Base-by-base conservation (phyloP, 2,329 filamentous ascomycete genomes). In the Penicillium sp. region DNA sequence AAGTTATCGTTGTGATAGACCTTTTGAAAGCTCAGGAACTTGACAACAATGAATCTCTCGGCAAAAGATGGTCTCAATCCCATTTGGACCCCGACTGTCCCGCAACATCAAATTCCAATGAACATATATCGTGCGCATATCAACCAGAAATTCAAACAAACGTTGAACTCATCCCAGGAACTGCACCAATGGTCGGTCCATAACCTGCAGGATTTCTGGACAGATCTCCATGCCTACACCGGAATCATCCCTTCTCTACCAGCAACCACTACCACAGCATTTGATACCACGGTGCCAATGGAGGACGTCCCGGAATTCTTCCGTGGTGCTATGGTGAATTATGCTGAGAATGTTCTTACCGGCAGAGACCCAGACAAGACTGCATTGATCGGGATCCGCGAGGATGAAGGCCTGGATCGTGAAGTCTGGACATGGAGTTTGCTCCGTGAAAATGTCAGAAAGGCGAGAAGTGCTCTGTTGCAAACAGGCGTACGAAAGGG, bases 171-270 rank as follows among this genome's bases (percentile, higher is more conserved):
- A 7, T 72, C 74, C 2, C 68, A 72, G 39, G 72, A 77, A 3
- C 68, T 79, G 19, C 74, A 78, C 24, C 64, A 60, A 59, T 79
- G 76, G 76, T 74, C 70, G 26, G 70, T 76, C 6, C 58, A 67
- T 1, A 65, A 72, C n/a, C 68, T 74, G 5, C 76, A 79, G 48
- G 68, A 75, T 11, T 79, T 79, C 58, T 79, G 77, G 77, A 69
- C 73, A 24, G 73, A 78, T 60, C 63, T 79, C n/a, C 77, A 77
- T 56, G 49, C 63, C 13, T 77, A 75, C 55, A 68, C 74, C 1
- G 65, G 67, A 9, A 63, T 79, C n/a, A 65, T 65, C 8, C 75
- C 76, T 64, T 66, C 21, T 3, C 45, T 61, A 26, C 51, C 56
- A 19, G 16, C 50, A 21, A 50, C 48, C 19, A 35, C 52, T 1